phyloP scores from a whole-genome alignment of 495 filamentous ascomycete species.

The Daldinia vernicosa region DNA sequence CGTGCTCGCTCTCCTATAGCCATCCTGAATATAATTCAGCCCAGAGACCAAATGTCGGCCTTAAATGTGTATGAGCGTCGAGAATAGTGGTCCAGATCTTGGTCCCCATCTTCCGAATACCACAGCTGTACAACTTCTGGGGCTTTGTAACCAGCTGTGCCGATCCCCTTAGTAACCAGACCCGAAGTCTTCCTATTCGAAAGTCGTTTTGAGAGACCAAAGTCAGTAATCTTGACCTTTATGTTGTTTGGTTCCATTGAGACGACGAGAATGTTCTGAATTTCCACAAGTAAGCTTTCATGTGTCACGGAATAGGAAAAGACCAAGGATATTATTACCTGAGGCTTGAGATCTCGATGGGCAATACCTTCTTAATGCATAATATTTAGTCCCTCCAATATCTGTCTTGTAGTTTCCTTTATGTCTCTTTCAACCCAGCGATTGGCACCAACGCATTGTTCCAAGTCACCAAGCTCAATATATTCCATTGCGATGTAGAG shows the following conservation, averaged over 20 bases:
- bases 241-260: not conserved
- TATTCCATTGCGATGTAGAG: conserved; percentile 4
- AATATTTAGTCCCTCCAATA: not conserved
- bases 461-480: not conserved
- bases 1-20: not conserved
- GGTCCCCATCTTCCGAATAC: not conserved
- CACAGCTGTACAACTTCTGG: not conserved
- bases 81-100: not conserved
- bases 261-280: conserved; percentile 8
- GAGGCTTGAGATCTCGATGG: conserved; percentile 12
- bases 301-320: not conserved
- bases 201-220: not conserved
- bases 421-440: not conserved
- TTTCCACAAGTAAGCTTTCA: not conserved
- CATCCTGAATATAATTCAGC: conserved; percentile 1
- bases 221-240: conserved; percentile 4
- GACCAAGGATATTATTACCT: not conserved
- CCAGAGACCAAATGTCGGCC: conserved; percentile 9
- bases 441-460: not conserved
- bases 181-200: not conserved
- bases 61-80: not conserved
- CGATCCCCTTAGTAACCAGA: not conserved
- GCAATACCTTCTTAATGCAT: not conserved
- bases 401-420: not conserved
- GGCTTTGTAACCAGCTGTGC: conserved; percentile 2